A percentile compares a stretch with the other conserved stretches of the same genome.
These are phyloP conservation scores for Carallia brachiata DNA, from an alignment of 345 rosid species.

Conservation along the genomic window DNA sequence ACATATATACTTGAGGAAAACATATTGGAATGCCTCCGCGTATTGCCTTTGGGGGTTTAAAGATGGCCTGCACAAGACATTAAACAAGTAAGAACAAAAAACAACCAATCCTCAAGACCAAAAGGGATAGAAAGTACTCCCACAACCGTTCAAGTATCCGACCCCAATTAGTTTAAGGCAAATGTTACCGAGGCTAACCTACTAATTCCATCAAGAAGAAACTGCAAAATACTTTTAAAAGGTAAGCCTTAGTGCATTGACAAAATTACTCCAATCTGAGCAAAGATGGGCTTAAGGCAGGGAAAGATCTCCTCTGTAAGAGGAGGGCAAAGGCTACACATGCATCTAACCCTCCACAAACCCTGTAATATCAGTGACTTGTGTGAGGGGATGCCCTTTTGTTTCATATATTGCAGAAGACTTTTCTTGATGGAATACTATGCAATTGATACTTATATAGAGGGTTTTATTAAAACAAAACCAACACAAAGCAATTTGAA, in stretches of 20 bases:
- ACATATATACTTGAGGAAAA: conserved; percentile 77
- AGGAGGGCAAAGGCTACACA: background rate
- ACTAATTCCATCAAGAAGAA: too few species aligned
- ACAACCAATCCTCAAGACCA: background rate
- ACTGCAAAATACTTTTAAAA: background rate
- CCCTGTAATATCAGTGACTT: too few species aligned
- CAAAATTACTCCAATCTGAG: background rate
- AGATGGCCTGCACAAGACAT: conserved; percentile 54
- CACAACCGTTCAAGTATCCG: too few species aligned
- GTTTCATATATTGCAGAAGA: background rate
- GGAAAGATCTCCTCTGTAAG: background rate
- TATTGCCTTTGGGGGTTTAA: conserved; percentile 81
- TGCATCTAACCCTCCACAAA: too few species aligned
- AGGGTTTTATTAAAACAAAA: background rate
- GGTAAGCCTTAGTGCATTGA: background rate
- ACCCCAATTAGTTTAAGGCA: too few species aligned
- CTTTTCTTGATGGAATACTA: background rate
- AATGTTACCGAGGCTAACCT: too few species aligned
- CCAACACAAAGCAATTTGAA: background rate
- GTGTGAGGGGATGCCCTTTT: background rate
- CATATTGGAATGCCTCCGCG: conserved; percentile 97
- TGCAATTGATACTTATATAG: background rate
- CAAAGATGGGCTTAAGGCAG: background rate
- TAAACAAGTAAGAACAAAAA: background rate
- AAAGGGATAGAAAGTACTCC: too few species aligned